Conservation (phyloP, 1,139 yeast species). For the Sugiyamaella xylanicola region DNA sequence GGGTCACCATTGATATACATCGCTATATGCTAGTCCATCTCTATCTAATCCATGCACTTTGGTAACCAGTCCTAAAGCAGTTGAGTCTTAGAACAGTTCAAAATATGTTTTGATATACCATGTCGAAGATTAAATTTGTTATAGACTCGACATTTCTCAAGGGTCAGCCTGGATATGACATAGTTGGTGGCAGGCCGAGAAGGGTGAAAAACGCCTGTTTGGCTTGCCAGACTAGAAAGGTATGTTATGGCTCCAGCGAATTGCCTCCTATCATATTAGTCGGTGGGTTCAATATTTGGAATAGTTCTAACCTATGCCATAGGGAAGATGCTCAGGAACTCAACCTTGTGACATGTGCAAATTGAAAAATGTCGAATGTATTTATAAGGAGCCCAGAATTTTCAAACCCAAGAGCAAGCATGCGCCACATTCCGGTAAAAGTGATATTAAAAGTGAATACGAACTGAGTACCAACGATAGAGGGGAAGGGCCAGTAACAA, state of each 20-base stretch:
- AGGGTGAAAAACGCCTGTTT: constrained; percentile 29
- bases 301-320: constrained; percentile 4
- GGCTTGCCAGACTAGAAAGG: constrained; percentile 25
- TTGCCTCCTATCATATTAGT: neutral
- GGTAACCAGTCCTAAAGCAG: neutral
- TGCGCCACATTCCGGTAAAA: no score
- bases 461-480: no score
- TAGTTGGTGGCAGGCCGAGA: constrained; percentile 22
- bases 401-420: constrained; percentile 6
- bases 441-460: no score
- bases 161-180: constrained; percentile 13
- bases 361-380: constrained; percentile 26
- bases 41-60: neutral
- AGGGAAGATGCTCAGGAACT: constrained; percentile 30
- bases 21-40: neutral
- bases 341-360: constrained; percentile 28
- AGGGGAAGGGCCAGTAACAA: neutral
- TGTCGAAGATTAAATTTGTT: constrained; percentile 28
- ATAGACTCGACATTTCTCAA: constrained; percentile 24
- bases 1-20: neutral
- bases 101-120: constrained; percentile 2
- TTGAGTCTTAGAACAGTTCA: neutral
- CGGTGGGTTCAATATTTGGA: neutral
- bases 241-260: constrained; percentile 1
- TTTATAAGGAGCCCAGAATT: constrained; percentile 18